A percentile compares a stretch with the other conserved stretches of the same genome.
These are phyloP conservation scores for Polygonum maritimum DNA, from an alignment of 148 eudicot genomes.

Conservation along the genomic window DNA sequence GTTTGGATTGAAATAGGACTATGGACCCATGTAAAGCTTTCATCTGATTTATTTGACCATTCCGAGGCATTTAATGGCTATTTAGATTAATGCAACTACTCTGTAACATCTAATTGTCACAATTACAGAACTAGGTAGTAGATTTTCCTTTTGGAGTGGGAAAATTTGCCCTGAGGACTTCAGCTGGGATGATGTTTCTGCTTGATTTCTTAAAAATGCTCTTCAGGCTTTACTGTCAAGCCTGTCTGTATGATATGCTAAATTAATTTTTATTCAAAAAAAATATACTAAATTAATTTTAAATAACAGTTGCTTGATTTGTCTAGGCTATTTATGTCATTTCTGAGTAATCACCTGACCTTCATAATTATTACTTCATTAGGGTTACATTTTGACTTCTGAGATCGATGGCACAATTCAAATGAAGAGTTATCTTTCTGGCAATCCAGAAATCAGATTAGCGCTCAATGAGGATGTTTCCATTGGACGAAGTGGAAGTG, in stretches of 20 bases:
- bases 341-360: background rate
- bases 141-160: background rate
- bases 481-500: slow-evolving; percentile 64
- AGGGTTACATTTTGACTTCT: slow-evolving; percentile 93
- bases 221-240: background rate
- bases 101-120: background rate
- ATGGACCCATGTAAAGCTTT: slow-evolving; percentile 2
- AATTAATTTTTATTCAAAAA: background rate
- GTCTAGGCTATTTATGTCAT: background rate
- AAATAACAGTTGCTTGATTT: background rate
- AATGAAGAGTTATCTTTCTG: slow-evolving; percentile 92
- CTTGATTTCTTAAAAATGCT: background rate
- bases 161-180: background rate
- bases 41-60: background rate
- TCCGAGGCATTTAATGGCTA: background rate
- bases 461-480: slow-evolving; percentile 83
- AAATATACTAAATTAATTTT: background rate
- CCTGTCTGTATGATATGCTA: background rate
- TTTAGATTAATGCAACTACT: background rate
- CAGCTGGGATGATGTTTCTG: background rate
- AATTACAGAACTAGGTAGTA: background rate
- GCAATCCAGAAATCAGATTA: slow-evolving; percentile 89
- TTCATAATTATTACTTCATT: slow-evolving; percentile 5
- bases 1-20: background rate
- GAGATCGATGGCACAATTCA: slow-evolving; percentile 97